Base-by-base conservation (phyloP, 768 basidiomycete genomes). In the Auriculariales sp. region DNA sequence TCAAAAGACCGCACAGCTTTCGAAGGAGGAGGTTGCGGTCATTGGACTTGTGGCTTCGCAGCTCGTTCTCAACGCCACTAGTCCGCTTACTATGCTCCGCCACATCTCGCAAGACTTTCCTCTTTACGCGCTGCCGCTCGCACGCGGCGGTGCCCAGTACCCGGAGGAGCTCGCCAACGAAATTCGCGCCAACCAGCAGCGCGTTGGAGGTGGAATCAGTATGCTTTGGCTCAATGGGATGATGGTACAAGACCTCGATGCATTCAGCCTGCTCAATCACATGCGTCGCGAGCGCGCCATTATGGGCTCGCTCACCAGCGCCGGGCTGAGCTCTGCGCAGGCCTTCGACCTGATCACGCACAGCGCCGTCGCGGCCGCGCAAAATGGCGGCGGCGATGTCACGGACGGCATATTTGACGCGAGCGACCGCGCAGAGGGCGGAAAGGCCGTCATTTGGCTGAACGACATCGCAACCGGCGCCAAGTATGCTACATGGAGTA, bases 381-480 rank as follows among this genome's bases (percentile, higher is more conserved):
- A 79, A 51, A 66, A 66, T n/a, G 71, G 68, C 32, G 66, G 63
- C 12, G 73, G 65, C 17, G n/a, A n/a, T n/a, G 68, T 71, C 3
- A 56, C 77, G 47, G 83, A 86, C 49, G 87, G 82, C 1, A 55
- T 95, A n/a, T 83, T 94, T 51, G 95, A 98, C 63, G 83, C 91
- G 1, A 90, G 85, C 51, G 94, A 99, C 63, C 69, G 87, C 15
- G 58, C 60, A 3, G 95, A 99, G 61, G 88, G 75, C 1, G 89
- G 82, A 0, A 71, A 66, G 30, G 71, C 84, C 3, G 72, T 93
- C 32, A 59, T 81, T 1, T 98, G 87, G 78, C 86, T 83, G 82
- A 99, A 98, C 62, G 81, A 99, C 59, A 64, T 98, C 17, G 83
- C 88, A 66, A 84, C 77, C 54, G 95, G 98, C 63, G 69, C 66